Base-by-base conservation (phyloP, 2,329 filamentous ascomycete genomes). In the Diplodia mutila region DNA sequence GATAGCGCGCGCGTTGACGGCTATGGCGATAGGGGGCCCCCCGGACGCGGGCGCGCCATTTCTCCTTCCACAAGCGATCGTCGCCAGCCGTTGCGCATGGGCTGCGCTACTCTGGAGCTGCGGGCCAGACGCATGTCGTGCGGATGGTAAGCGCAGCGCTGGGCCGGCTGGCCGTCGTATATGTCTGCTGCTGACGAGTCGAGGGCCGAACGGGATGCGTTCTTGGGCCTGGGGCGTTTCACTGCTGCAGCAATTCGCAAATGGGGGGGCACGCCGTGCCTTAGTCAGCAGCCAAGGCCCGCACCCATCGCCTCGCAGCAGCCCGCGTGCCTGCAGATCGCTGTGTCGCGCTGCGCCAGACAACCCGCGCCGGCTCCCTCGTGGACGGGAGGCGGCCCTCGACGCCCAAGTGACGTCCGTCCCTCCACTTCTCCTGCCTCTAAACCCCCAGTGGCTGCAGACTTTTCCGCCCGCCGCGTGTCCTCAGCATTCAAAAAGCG, bases 311-410 rank as follows among this genome's bases (percentile, higher is more conserved):
- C 23, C 23, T 16, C 21, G 21, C 21, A 48, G 23, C 55, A 49
- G 39, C 57, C n/a, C 57, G 57, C 29, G 59, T 63, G 42, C 59
- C 59, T 63, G 59, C 37, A 34, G 59, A 63, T 63, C 59, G 23
- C 18, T 27, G 55, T 49, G 39, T 32, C 39, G 55, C 57, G 57
- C 57, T 49, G 55, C 37, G 55, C 55, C 37, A 59, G 55, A 59
- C 55, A 59, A 46, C 57, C 42, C 27, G 29, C 59, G 27, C 42
- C 59, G 25, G 49, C 59, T 37, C 46, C 59, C 54, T 59, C 59
- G 18, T 63, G n/a, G 18, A 37, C 42, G 42, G 27, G 21, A 29
- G 46, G 59, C n/a, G 54, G 53, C 23, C 53, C 53, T 21, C 53
- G 52, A 54, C 27, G 52, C 52, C 52, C 52, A 39, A 25, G 53